phyloP scores from a whole-genome alignment of 108 stramenopile species.

The Discostella stelligeroides region DNA sequence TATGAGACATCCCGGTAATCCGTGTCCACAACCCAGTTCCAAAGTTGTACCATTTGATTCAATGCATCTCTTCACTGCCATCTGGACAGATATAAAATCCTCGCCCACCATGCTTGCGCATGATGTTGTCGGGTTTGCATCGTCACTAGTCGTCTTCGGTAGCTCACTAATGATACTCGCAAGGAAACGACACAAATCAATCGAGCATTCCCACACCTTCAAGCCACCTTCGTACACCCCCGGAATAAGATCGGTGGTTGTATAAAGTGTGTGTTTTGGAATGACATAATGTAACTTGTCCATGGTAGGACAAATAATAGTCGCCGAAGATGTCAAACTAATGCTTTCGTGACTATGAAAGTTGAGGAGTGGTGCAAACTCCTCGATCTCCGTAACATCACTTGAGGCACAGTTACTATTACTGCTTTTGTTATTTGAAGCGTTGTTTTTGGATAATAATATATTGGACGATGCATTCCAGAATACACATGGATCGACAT shows the following conservation, averaged over 20 bases:
- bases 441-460: background rate
- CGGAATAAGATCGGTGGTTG: slow-evolving; percentile 59
- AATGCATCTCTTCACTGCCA: slow-evolving; percentile 28
- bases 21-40: slow-evolving; percentile 85
- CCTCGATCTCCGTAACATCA: background rate
- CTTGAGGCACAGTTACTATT: background rate
- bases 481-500: slow-evolving; percentile 16
- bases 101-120: background rate
- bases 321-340: slow-evolving; percentile 12
- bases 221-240: slow-evolving; percentile 88
- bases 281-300: slow-evolving; percentile 22
- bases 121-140: background rate
- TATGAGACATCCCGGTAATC: slow-evolving; percentile 67
- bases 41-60: slow-evolving; percentile 39
- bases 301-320: background rate
- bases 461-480: slow-evolving; percentile 13
- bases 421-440: background rate
- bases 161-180: slow-evolving; percentile 16
- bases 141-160: background rate
- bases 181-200: slow-evolving; percentile 76
- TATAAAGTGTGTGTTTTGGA: slow-evolving; percentile 22
- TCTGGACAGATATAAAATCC: slow-evolving; percentile 13
- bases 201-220: slow-evolving; percentile 85
- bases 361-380: background rate
- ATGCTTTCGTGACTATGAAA: slow-evolving; percentile 20